Evolutionary conservation across 164 flowering plant genomes (phyloP).

Genomic region (Kalanchoe fedtschenkoi): DNA sequence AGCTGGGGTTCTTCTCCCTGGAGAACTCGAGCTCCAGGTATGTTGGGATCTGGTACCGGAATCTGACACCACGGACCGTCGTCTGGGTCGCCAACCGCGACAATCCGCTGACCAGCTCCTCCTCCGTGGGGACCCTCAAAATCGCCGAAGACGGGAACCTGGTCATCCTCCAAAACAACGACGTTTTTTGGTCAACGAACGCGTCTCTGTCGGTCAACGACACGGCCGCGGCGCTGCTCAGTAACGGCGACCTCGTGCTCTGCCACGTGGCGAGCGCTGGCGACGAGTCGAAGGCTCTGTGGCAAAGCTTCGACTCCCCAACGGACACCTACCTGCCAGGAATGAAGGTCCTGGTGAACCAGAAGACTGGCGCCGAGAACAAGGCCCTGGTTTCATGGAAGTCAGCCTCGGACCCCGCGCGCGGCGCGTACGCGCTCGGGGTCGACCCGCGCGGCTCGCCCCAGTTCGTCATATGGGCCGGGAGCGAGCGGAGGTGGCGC

Average conservation of each 20-base stretch:
- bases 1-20: slow-evolving; percentile 4
- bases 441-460: slow-evolving; percentile 6
- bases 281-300: background rate
- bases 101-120: background rate
- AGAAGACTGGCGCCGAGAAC: background rate
- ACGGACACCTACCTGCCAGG: slow-evolving; percentile 4
- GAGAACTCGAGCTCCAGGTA: background rate
- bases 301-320: slow-evolving; percentile 1
- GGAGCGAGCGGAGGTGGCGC: slow-evolving; percentile 34
- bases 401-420: background rate
- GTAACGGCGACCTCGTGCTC: background rate
- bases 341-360: slow-evolving; percentile 5
- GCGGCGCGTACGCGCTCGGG: background rate
- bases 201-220: background rate
- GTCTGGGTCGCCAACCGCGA: slow-evolving; percentile 10
- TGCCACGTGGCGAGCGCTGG: background rate
- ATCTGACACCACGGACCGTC: background rate
- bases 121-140: background rate
- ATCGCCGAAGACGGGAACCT: slow-evolving; percentile 3
- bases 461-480: slow-evolving; percentile 32
- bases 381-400: background rate
- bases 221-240: background rate
- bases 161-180: background rate
- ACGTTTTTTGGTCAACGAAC: slow-evolving; percentile 6
- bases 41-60: slow-evolving; percentile 8